phyloP scores from a whole-genome alignment of 257 asterid species.

The Penstemon barbatus region DNA sequence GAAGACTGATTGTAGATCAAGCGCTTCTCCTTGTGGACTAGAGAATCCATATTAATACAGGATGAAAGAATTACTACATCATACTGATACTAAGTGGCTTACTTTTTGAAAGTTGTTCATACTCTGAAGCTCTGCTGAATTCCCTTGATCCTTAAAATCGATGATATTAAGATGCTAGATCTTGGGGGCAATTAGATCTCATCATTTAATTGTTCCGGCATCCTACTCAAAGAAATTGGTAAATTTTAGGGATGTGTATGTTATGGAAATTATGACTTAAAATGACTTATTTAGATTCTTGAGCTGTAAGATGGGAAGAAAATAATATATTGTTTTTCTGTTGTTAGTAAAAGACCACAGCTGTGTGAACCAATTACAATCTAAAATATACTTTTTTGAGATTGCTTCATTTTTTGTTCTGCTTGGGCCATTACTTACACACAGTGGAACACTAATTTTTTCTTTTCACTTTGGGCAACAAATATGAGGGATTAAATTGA shows the following conservation, averaged over 20 bases:
- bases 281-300: no score
- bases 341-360: not conserved
- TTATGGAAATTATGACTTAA: not conserved
- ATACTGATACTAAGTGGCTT: not conserved
- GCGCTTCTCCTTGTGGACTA: not conserved
- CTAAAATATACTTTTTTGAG: not conserved
- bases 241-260: not conserved
- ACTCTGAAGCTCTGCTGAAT: not conserved
- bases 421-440: not conserved
- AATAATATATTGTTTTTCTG: not conserved
- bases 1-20: not conserved
- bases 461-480: not conserved
- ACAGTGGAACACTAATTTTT: not conserved
- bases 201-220: not conserved
- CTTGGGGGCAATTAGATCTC: constrained; percentile 4
- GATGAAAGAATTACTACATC: no score
- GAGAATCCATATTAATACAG: no score
- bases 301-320: not conserved
- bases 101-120: not conserved
- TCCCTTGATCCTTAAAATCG: constrained; percentile 15
- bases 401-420: constrained; percentile 1
- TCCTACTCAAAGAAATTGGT: not conserved
- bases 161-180: constrained; percentile 8
- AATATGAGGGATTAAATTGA: not conserved
- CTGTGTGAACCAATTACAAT: not conserved